These are phyloP conservation scores for Tolypocladium ovalisporum DNA, from an alignment of 2,329 filamentous ascomycete genomes.

Conservation along the genomic window DNA sequence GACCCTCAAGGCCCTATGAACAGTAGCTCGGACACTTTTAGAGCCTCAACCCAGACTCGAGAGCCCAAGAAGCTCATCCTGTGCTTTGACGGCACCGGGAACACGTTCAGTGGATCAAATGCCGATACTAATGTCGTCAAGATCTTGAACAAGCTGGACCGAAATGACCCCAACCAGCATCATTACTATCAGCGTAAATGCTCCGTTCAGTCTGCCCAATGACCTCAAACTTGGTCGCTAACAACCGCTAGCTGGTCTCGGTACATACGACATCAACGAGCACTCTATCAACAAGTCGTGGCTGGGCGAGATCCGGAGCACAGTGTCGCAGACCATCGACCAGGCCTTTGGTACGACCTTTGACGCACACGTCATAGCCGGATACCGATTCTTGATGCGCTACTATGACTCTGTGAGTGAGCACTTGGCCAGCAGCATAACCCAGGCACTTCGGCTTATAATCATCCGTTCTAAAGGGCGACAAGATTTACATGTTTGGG, in stretches of 20 bases:
- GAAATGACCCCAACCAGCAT: conserved; percentile 29
- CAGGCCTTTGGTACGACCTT: conserved; percentile 34
- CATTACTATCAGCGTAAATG: conserved; percentile 38
- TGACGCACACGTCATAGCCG: conserved; percentile 38
- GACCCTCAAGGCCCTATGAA: not conserved
- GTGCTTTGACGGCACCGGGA: conserved; percentile 39
- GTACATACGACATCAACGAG: conserved; percentile 35
- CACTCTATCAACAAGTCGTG: conserved; percentile 26
- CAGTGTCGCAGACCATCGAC: conserved; percentile 28
- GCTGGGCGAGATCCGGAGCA: conserved; percentile 21
- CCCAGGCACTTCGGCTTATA: not conserved
- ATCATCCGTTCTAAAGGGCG: conserved; percentile 20
- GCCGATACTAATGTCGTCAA: conserved; percentile 44
- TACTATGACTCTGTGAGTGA: conserved; percentile 31
- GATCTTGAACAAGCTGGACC: conserved; percentile 33
- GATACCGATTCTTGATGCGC: conserved; percentile 43
- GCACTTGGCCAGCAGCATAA: too few species aligned
- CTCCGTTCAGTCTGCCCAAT: not conserved
- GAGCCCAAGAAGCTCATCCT: conserved; percentile 30
- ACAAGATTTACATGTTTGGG: conserved; percentile 43
- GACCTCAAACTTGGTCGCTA: not conserved
- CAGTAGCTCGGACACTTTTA: not conserved
- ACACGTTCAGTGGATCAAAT: conserved; percentile 32
- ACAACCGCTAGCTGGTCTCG: conserved; percentile 30
- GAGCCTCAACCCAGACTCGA: not conserved